These are phyloP conservation scores for Termitomyces sp. DNA, from an alignment of 768 basidiomycete genomes.

Conservation along the genomic window DNA sequence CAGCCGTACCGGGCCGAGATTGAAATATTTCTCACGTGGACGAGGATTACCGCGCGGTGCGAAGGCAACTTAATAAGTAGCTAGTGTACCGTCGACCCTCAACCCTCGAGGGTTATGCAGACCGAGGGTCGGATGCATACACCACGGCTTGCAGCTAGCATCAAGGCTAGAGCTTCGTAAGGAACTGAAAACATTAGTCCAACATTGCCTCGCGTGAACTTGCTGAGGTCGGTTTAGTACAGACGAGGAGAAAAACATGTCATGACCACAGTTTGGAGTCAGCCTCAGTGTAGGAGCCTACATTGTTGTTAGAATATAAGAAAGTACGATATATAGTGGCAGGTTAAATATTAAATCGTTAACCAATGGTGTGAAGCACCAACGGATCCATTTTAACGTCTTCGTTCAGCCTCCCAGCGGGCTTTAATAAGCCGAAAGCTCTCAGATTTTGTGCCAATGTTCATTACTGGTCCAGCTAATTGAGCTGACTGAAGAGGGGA, in stretches of 20 bases:
- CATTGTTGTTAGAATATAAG: background rate
- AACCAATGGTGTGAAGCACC: background rate
- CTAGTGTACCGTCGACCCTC: too few species aligned
- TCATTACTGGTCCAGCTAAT: slow-evolving; percentile 44
- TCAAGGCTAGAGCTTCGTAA: too few species aligned
- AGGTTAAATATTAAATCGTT: background rate
- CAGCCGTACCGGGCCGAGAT: background rate
- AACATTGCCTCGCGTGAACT: background rate
- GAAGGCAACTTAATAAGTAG: too few species aligned
- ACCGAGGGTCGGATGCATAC: background rate
- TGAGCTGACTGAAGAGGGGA: slow-evolving; percentile 64
- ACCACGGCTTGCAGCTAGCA: background rate
- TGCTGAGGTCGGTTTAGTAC: background rate
- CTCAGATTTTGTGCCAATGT: slow-evolving; percentile 59
- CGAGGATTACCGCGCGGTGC: too few species aligned
- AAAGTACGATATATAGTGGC: background rate
- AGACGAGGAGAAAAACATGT: background rate
- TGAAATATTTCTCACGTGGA: background rate
- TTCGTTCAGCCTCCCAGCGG: slow-evolving; percentile 69
- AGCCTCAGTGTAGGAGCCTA: background rate
- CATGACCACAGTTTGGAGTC: background rate
- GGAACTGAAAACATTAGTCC: background rate
- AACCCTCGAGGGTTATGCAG: too few species aligned
- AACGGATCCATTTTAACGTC: slow-evolving; percentile 20
- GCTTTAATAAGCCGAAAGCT: slow-evolving; percentile 68